phyloP scores from a whole-genome alignment of 352 stramenopile species.

The Globisporangium acanthophoron region DNA sequence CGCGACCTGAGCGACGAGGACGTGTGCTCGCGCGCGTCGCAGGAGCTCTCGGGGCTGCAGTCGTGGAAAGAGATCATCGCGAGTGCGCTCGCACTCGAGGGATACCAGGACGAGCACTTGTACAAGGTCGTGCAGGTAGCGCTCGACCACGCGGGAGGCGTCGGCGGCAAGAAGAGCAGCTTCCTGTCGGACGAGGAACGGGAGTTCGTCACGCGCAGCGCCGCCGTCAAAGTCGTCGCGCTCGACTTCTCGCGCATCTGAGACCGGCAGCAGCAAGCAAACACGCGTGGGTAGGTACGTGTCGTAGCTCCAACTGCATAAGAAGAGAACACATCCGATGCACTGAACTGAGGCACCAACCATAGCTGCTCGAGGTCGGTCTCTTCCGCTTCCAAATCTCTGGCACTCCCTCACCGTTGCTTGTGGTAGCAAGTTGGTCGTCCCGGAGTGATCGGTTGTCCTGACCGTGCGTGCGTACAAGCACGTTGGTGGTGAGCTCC shows the following conservation, averaged over 20 bases:
- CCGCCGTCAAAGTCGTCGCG: constrained; percentile 31
- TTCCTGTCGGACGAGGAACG: constrained; percentile 33
- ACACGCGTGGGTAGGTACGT: too few species aligned
- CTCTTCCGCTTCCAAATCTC: too few species aligned
- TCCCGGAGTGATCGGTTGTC: too few species aligned
- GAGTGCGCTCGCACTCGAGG: constrained; percentile 22
- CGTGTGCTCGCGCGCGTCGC: constrained; percentile 13
- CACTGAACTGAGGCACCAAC: too few species aligned
- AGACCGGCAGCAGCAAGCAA: neutral
- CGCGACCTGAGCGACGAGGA: constrained; percentile 25
- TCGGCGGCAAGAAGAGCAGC: neutral
- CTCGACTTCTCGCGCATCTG: constrained; percentile 5
- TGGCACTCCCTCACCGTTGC: too few species aligned
- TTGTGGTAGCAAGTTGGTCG: too few species aligned
- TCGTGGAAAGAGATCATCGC: constrained; percentile 39
- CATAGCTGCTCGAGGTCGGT: too few species aligned
- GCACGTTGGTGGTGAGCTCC: too few species aligned
- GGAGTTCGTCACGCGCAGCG: constrained; percentile 32
- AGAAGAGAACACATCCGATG: too few species aligned
- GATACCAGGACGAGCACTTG: constrained; percentile 47
- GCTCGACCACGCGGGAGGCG: constrained; percentile 21
- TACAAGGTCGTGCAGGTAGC: constrained; percentile 67
- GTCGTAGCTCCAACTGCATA: too few species aligned
- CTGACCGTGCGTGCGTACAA: too few species aligned
- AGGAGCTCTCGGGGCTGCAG: constrained; percentile 18